These are phyloP conservation scores for Phytopythium kandeliae DNA, from an alignment of 352 stramenopile species.

Conservation along the genomic window DNA sequence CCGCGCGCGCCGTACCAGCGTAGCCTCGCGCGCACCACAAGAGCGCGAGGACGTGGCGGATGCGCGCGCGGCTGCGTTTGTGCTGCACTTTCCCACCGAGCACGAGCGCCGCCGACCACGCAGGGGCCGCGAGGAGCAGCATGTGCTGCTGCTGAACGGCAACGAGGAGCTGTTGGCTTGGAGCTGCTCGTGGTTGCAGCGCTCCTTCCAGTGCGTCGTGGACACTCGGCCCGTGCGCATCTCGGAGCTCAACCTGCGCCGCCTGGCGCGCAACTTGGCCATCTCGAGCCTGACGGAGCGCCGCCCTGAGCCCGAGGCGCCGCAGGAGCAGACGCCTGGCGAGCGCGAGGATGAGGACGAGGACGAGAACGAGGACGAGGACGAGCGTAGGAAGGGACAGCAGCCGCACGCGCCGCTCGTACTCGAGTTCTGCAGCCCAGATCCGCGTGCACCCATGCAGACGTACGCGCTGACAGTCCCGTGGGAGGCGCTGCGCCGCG, in stretches of 20 bases:
- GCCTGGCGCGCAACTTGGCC: constrained; percentile 40
- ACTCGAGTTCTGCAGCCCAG: constrained; percentile 41
- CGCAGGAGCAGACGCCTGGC: constrained; percentile 3
- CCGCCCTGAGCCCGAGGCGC: neutral
- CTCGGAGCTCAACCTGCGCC: constrained; percentile 40
- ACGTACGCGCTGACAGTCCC: constrained; percentile 60
- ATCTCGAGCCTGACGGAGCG: constrained; percentile 33
- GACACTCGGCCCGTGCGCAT: constrained; percentile 40
- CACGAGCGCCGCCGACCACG: constrained; percentile 26
- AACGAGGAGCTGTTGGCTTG: constrained; percentile 45
- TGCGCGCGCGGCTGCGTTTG: constrained; percentile 26
- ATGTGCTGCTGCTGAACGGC: constrained; percentile 56
- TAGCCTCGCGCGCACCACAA: too few species aligned
- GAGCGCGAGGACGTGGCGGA: neutral
- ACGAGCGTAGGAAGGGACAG: constrained; percentile 5
- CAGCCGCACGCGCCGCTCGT: constrained; percentile 31
- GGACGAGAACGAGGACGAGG: constrained; percentile 7
- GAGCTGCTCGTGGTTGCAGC: constrained; percentile 61
- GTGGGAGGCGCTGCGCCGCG: constrained; percentile 34
- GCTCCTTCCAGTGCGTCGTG: constrained; percentile 68
- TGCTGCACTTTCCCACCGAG: constrained; percentile 52
- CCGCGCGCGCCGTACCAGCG: too few species aligned
- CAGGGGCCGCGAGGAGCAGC: constrained; percentile 35
- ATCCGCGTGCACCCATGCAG: constrained; percentile 33
- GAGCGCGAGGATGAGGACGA: constrained; percentile 4